Evolutionary conservation across 2,329 filamentous ascomycete species (phyloP).

Genomic region (Trichoderma koningii): DNA sequence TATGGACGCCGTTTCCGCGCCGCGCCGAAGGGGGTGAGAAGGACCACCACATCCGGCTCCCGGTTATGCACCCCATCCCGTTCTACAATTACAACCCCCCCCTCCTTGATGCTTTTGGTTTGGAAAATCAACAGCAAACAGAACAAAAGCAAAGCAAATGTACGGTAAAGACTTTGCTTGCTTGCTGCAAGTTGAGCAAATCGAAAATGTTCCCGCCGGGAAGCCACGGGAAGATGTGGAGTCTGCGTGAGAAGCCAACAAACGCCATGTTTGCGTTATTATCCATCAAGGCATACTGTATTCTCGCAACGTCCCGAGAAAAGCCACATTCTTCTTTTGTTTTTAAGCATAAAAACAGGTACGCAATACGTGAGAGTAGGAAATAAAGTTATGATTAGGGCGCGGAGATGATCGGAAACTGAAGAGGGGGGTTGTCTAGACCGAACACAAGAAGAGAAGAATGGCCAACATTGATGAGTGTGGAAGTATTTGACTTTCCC

Average conservation of each 20-base stretch:
- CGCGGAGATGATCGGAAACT: not conserved
- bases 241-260: not conserved
- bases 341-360: not conserved
- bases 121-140: too few species aligned
- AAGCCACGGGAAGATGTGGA: conserved; percentile 16
- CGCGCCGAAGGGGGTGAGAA: not conserved
- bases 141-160: not conserved
- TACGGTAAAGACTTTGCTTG: not conserved
- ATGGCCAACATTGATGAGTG: not conserved
- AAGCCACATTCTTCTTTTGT: too few species aligned
- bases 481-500: not conserved
- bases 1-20: not conserved
- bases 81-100: too few species aligned
- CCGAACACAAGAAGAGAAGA: not conserved
- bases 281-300: too few species aligned
- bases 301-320: not conserved
- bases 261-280: too few species aligned
- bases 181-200: not conserved
- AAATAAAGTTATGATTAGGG: conserved; percentile 16
- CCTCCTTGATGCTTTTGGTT: too few species aligned
- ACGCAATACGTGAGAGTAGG: conserved; percentile 19
- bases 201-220: not conserved
- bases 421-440: not conserved
- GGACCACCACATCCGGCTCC: too few species aligned
- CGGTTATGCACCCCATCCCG: not conserved